Evolutionary conservation across 2,329 filamentous ascomycete genomes (phyloP).

Genomic region (Fusarium aywerte): DNA sequence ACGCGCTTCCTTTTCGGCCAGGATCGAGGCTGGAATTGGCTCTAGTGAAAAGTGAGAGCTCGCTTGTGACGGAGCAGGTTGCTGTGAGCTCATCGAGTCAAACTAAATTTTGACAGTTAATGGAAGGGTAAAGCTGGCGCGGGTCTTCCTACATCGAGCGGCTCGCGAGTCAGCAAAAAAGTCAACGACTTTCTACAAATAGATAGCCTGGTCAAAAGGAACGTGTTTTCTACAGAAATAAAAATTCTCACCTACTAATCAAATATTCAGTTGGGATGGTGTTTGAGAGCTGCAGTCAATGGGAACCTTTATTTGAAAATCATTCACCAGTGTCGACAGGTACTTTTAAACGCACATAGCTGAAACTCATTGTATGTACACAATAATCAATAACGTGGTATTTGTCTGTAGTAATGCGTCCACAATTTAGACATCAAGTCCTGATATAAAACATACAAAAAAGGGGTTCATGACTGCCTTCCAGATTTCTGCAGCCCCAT

Average conservation of each 20-base stretch:
- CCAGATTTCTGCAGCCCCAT: conserved; percentile 17
- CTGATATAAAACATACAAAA: conserved; percentile 41
- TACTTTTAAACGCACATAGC: neutral
- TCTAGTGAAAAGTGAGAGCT: conserved; percentile 58
- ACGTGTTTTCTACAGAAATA: neutral
- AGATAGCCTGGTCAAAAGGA: neutral
- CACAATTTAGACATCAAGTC: conserved; percentile 25
- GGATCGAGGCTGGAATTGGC: conserved; percentile 58
- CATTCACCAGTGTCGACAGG: neutral
- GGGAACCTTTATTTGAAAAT: neutral
- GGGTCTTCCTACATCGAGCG: neutral
- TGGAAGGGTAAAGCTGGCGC: conserved; percentile 4
- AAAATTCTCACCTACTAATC: too few relatives aligned
- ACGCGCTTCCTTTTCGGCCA: conserved; percentile 54
- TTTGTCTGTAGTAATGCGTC: conserved; percentile 24
- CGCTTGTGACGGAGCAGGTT: conserved; percentile 52
- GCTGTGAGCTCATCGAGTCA: conserved; percentile 3
- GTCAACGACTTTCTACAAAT: neutral
- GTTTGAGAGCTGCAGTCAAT: neutral
- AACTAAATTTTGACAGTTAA: neutral
- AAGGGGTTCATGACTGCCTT: conserved; percentile 24
- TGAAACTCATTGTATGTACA: neutral
- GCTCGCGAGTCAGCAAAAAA: neutral
- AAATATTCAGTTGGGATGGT: neutral
- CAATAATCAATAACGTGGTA: conserved; percentile 1